Evolutionary conservation across 805 yeast species (phyloP).

Genomic region (Brettanomyces anomalus): DNA sequence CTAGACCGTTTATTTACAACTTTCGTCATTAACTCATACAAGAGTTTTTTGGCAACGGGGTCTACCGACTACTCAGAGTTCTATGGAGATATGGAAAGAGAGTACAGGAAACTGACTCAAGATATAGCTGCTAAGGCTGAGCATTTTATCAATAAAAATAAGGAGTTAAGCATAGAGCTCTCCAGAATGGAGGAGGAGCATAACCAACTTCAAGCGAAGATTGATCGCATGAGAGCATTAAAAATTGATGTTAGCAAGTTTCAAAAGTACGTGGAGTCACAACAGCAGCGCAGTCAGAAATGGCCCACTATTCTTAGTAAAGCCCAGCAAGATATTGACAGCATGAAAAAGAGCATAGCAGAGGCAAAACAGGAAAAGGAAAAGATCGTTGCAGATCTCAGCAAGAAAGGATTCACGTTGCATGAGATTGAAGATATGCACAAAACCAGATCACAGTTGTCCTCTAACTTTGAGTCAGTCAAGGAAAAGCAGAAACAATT

Average conservation of each 20-base stretch:
- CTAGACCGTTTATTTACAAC: conserved; percentile 26
- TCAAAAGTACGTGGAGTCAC: conserved; percentile 58
- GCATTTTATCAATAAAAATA: conserved; percentile 32
- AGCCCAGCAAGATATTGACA: conserved; percentile 44
- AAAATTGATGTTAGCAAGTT: conserved; percentile 66
- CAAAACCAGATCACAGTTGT: conserved; percentile 49
- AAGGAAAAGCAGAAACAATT: conserved; percentile 35
- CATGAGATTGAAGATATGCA: conserved; percentile 56
- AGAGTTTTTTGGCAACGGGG: conserved; percentile 47
- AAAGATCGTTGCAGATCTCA: conserved; percentile 37
- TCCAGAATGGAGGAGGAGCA: conserved; percentile 35
- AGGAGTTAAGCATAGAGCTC: conserved; percentile 29
- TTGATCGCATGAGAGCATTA: conserved; percentile 51
- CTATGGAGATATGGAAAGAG: conserved; percentile 45
- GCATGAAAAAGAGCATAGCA: conserved; percentile 30
- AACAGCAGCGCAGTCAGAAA: conserved; percentile 53
- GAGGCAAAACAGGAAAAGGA: conserved; percentile 28
- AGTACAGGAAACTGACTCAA: conserved; percentile 42
- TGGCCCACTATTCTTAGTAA: conserved; percentile 57
- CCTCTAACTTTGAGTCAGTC: conserved; percentile 40
- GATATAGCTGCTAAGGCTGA: conserved; percentile 40
- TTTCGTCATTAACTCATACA: conserved; percentile 60
- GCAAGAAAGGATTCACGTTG: conserved; percentile 49
- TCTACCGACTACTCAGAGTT: conserved; percentile 53
- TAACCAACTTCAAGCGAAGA: conserved; percentile 39